phyloP scores from a whole-genome alignment of 768 basidiomycete species.

The Boletellus ananas region DNA sequence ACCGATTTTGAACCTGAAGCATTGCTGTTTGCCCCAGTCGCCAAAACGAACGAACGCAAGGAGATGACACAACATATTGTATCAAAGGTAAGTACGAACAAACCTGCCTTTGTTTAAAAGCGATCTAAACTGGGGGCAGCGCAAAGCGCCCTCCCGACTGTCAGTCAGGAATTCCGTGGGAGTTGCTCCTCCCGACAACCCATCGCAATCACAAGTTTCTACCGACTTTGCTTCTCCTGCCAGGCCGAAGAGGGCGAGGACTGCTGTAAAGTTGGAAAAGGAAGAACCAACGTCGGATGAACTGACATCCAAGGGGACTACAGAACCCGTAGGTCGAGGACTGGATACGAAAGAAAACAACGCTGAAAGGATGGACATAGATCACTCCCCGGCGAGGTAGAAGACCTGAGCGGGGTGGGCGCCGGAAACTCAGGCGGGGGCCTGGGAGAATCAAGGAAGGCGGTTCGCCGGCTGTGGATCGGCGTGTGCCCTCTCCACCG shows the following conservation, averaged over 20 bases:
- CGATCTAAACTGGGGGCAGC: slow-evolving; percentile 20
- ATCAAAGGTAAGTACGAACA: slow-evolving; percentile 16
- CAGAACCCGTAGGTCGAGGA: slow-evolving; percentile 17
- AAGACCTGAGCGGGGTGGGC: slow-evolving; percentile 16
- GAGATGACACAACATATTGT: slow-evolving; percentile 17
- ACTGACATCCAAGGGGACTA: not conserved
- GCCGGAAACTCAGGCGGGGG: slow-evolving; percentile 22
- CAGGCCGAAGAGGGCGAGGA: slow-evolving; percentile 31
- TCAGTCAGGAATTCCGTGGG: slow-evolving; percentile 17
- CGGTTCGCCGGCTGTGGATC: slow-evolving; percentile 4
- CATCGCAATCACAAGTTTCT: slow-evolving; percentile 13
- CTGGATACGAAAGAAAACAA: not conserved
- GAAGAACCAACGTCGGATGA: slow-evolving; percentile 16
- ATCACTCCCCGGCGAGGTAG: slow-evolving; percentile 4
- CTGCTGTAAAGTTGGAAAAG: slow-evolving; percentile 26
- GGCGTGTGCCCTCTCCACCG: slow-evolving; percentile 14
- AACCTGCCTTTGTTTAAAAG: not conserved
- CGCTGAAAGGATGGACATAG: slow-evolving; percentile 9
- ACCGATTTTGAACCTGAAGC: slow-evolving; percentile 23
- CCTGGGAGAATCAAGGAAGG: slow-evolving; percentile 17
- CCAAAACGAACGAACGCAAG: slow-evolving; percentile 16
- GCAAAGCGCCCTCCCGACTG: slow-evolving; percentile 26
- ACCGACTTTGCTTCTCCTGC: slow-evolving; percentile 21
- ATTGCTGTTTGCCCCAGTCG: slow-evolving; percentile 1
- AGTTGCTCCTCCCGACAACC: slow-evolving; percentile 6